Base-by-base conservation (phyloP, 2,329 filamentous ascomycete species). In the Fusarium sp. region DNA sequence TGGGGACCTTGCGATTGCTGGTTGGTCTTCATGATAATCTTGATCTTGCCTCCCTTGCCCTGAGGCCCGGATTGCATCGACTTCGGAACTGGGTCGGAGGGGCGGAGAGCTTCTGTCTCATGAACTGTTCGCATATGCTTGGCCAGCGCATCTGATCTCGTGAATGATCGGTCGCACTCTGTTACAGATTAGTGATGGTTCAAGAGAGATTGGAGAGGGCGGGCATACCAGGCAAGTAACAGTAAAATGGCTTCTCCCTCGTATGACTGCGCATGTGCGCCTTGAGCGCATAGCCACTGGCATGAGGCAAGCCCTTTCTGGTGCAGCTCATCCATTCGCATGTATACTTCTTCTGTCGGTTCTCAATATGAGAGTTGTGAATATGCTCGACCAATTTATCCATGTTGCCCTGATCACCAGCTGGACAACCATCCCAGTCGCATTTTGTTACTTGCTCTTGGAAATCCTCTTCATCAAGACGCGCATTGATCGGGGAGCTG, bases 101-200 rank as follows among this genome's bases (percentile, higher is more conserved):
- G 92, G n/a, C 93, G 90, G 24, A 97, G 86, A 18, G 94, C 92
- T 82, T 99, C 96, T 6, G 95, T 98, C 80, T 99, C 96, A 83
- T 99, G 96, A 40, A 99, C 94, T 18, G 96, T 98, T 74, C 96
- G 92, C 94, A 98, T 98, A 79, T 99, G 96, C 81, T 99, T 99
- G 3, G 95, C 94, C 0, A 99, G 86, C 15, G 96, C 96, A 76
- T 99, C 96, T 25, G 95, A 98, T 71, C 96, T 88, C 4, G 96
- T 99, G 76, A 99, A 99, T 32, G 94, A 94, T 66, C 95, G 92
- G 79, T 99, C 96, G 82, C 96, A 99, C 87, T 99, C 96, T 97
- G 75, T 43, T 48, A 75, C 65, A 12, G 30, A 78, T 74, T 53
- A 67, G 66, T 15, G 27, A 56, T 47, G 8, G 15, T 16, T 25